Conservation (phyloP, 1,139 yeast genomes). For the Suhomyces kunorum region DNA sequence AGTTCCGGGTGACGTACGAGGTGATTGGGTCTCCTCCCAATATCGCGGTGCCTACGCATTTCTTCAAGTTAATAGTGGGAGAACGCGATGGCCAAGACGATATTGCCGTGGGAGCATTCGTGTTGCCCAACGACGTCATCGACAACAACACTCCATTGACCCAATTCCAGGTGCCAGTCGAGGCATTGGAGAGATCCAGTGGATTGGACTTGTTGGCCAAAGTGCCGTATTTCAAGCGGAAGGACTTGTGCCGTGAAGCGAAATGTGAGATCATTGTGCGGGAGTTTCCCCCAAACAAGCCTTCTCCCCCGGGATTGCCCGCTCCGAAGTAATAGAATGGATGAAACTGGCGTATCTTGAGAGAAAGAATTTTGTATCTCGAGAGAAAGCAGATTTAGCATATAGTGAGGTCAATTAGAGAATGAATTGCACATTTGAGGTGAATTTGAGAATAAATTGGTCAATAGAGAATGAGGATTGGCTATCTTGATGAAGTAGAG, state of each 20-base stretch:
- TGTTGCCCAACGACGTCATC: conserved; percentile 80
- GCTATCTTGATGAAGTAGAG: too few species aligned
- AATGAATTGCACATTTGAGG: too few species aligned
- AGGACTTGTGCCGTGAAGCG: conserved; percentile 76
- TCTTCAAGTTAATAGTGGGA: conserved; percentile 86
- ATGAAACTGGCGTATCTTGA: not conserved
- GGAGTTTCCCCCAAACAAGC: conserved; percentile 68
- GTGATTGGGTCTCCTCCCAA: conserved; percentile 96
- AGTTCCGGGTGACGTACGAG: conserved; percentile 81
- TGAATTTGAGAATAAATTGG: too few species aligned
- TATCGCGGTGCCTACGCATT: conserved; percentile 96
- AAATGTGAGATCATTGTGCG: conserved; percentile 80
- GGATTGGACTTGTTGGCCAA: conserved; percentile 81
- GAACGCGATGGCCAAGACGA: conserved; percentile 56
- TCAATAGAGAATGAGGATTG: too few species aligned
- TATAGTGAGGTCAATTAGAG: too few species aligned
- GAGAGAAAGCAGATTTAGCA: too few species aligned
- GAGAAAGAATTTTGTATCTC: too few species aligned
- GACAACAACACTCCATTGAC: conserved; percentile 69
- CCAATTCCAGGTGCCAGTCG: conserved; percentile 82
- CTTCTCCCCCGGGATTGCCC: conserved; percentile 28
- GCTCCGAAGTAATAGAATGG: conserved; percentile 10
- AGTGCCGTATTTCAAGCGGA: conserved; percentile 60
- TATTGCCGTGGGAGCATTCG: conserved; percentile 87
- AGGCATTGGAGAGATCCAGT: conserved; percentile 81